phyloP scores from a whole-genome alignment of 176 grass and related monocot species.

The Juncus inflexus region DNA sequence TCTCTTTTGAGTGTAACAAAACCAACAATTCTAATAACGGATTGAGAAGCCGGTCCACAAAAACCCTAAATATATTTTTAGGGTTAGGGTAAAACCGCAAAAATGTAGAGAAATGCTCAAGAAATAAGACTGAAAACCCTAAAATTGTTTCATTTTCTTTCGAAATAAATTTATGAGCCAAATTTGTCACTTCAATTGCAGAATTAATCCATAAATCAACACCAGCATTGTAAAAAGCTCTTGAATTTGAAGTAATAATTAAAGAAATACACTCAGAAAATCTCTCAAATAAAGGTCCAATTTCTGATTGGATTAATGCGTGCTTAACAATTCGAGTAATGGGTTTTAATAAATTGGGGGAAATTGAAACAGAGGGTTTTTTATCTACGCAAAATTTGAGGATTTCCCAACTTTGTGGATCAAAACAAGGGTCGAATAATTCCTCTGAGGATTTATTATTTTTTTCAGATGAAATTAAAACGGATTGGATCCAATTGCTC shows the following conservation, averaged over 20 bases:
- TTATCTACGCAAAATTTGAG: conserved; percentile 63
- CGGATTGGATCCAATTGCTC: conserved; percentile 69
- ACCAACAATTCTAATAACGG: conserved; percentile 72
- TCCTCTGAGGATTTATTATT: conserved; percentile 42
- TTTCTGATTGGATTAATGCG: conserved; percentile 41
- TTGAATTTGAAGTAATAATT: conserved; percentile 67
- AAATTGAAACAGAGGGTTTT: conserved; percentile 56
- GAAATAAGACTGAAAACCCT: conserved; percentile 51
- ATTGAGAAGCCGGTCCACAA: conserved; percentile 70
- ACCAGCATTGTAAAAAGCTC: conserved; percentile 73
- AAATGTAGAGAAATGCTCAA: conserved; percentile 72
- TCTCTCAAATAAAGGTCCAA: conserved; percentile 41
- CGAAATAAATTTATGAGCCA: conserved; percentile 51
- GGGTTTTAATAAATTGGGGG: conserved; percentile 60
- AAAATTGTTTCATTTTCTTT: conserved; percentile 38
- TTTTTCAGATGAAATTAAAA: conserved; percentile 54
- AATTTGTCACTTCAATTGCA: conserved; percentile 53
- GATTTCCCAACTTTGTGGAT: conserved; percentile 68
- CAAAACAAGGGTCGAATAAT: conserved; percentile 56
- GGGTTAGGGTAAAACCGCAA: conserved; percentile 78
- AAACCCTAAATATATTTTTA: conserved; percentile 80
- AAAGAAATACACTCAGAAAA: conserved; percentile 58
- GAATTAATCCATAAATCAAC: conserved; percentile 77
- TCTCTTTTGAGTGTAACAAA: conserved; percentile 66
- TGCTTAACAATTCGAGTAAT: conserved; percentile 59